A percentile compares a stretch with the other conserved stretches of the same genome.
phyloP scores from a whole-genome alignment of 2,329 filamentous ascomycete genomes.

The Rutstroemia sydowiana region DNA sequence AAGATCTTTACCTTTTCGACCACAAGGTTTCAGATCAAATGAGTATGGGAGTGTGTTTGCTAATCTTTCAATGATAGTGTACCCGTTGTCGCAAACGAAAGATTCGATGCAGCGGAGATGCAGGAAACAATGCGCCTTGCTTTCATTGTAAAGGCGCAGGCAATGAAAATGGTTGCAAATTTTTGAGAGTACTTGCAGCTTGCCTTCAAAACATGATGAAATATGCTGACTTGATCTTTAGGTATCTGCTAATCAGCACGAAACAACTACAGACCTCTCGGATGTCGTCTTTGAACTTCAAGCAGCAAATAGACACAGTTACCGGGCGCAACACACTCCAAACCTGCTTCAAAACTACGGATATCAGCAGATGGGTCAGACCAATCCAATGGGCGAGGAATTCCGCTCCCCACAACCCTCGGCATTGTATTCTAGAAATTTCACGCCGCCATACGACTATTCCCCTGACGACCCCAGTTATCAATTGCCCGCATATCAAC shows the following conservation, averaged over 20 bases:
- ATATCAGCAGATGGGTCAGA: slow-evolving; percentile 1
- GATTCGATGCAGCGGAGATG: slow-evolving; percentile 87
- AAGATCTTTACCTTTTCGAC: slow-evolving; percentile 12
- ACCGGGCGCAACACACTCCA: background rate
- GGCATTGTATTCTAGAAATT: background rate
- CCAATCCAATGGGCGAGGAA: too few relatives aligned
- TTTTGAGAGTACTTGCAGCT: slow-evolving; percentile 59
- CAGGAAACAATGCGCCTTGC: slow-evolving; percentile 67
- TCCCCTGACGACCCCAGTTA: slow-evolving; percentile 2
- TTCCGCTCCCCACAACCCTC: too few relatives aligned
- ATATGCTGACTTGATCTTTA: slow-evolving; percentile 15
- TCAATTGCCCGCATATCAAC: background rate
- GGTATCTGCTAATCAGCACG: slow-evolving; percentile 18
- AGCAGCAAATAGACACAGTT: background rate
- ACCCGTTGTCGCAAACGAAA: slow-evolving; percentile 85
- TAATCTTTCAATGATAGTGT: slow-evolving; percentile 51
- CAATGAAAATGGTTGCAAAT: slow-evolving; percentile 64
- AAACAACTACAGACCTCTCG: background rate
- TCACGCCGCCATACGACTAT: background rate
- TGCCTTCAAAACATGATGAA: background rate
- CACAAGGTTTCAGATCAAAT: background rate
- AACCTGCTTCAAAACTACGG: background rate
- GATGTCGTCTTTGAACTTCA: background rate
- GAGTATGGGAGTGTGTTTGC: background rate
- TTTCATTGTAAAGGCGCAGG: slow-evolving; percentile 74